Percentiles rank a stretch among this genome's conserved stretches.
Evolutionary conservation across 805 yeast genomes (phyloP).

Genomic region (Candida broadrunensis): DNA sequence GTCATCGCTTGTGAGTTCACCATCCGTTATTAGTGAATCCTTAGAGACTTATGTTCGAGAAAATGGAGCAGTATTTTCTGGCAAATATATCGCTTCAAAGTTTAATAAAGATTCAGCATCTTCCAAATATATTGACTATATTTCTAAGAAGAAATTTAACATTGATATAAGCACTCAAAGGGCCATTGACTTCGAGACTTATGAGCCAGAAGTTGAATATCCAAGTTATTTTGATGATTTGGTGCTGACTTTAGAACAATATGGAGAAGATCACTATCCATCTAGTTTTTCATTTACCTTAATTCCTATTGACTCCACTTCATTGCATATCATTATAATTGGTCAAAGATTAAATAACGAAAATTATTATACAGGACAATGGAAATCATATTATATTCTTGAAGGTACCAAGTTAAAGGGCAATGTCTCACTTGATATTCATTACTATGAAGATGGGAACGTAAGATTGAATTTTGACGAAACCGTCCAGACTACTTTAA

Average conservation of each 20-base stretch:
- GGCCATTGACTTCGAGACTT: conserved; percentile 53
- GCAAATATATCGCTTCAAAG: conserved; percentile 28
- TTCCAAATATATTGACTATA: conserved; percentile 53
- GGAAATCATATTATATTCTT: conserved; percentile 68
- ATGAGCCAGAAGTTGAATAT: conserved; percentile 18
- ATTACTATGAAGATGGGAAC: conserved; percentile 95
- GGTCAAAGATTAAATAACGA: conserved; percentile 71
- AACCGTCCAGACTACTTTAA: conserved; percentile 20
- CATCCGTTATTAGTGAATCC: conserved; percentile 22
- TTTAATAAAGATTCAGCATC: conserved; percentile 28
- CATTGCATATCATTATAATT: conserved; percentile 48
- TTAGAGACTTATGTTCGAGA: conserved; percentile 26
- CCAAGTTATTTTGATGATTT: conserved; percentile 28
- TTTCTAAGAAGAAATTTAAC: conserved; percentile 46
- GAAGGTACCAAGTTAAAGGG: conserved; percentile 46
- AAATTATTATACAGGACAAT: conserved; percentile 86
- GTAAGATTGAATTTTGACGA: conserved; percentile 63
- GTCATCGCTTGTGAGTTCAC: conserved; percentile 17
- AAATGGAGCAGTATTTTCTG: conserved; percentile 28
- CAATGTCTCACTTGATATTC: conserved; percentile 65
- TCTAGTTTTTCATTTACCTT: conserved; percentile 46
- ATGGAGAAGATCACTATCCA: conserved; percentile 68
- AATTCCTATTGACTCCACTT: conserved; percentile 28
- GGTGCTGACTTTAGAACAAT: conserved; percentile 37
- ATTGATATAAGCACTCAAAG: conserved; percentile 52